Conservation (phyloP, 306 rosid genomes). For the Quercus cerris region DNA sequence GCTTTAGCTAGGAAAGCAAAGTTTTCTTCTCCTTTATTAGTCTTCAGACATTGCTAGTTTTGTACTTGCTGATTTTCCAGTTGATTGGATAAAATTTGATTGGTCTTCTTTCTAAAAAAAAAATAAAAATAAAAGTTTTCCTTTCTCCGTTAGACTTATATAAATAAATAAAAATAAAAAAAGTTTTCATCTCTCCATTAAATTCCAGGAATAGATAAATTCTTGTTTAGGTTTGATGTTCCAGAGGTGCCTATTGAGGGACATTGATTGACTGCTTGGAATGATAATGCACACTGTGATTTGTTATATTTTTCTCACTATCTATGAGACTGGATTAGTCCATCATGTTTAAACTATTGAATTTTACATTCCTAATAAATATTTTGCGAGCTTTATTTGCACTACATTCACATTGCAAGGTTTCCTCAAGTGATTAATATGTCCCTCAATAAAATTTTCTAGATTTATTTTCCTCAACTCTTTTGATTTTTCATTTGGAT, state of each 20-base stretch:
- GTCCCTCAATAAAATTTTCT: background rate
- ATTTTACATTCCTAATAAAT: background rate
- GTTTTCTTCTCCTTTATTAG: no score
- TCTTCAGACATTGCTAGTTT: no score
- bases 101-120: no score
- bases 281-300: constrained; percentile 13
- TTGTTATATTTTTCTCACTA: background rate
- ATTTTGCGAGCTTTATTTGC: background rate
- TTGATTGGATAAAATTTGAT: no score
- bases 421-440: background rate
- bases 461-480: no score
- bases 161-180: no score
- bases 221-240: constrained; percentile 55
- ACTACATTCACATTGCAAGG: background rate
- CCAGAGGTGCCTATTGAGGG: constrained; percentile 91
- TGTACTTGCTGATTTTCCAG: no score
- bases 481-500: no score
- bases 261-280: constrained; percentile 38
- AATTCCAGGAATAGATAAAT: background rate
- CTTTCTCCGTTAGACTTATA: no score
- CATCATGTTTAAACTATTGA: background rate
- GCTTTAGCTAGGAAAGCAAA: no score
- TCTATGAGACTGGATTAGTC: background rate
- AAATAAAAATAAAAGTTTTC: no score
- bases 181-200: background rate